Conservation (phyloP, 768 basidiomycete genomes). For the Boletellus ananiceps region DNA sequence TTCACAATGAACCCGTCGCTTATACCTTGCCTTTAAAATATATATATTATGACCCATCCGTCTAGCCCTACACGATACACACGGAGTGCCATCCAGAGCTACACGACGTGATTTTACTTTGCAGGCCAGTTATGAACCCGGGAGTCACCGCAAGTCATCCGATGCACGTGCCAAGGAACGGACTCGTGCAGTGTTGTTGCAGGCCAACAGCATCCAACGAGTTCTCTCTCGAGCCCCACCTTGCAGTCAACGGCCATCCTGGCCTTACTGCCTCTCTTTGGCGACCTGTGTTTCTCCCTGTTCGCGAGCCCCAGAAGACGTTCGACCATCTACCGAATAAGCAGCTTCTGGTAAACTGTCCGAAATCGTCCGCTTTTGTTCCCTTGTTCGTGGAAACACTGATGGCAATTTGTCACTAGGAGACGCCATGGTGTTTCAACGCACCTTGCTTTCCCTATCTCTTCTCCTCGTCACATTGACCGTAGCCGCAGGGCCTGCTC, state of each 20-base stretch:
- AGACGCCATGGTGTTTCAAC: slow-evolving; percentile 12
- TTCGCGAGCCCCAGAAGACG: not conserved
- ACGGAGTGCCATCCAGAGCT: too few species aligned
- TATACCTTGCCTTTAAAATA: too few species aligned
- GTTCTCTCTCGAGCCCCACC: slow-evolving; percentile 2
- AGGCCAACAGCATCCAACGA: not conserved
- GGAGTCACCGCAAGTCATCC: not conserved
- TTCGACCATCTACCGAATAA: not conserved
- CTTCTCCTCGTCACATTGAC: slow-evolving; percentile 7
- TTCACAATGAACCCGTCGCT: too few species aligned
- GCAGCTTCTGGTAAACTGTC: not conserved
- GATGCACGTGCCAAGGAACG: slow-evolving; percentile 14
- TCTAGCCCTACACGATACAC: too few species aligned
- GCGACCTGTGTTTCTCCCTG: not conserved
- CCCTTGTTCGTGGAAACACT: not conserved
- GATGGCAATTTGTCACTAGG: not conserved
- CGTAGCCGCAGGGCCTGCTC: slow-evolving; percentile 14
- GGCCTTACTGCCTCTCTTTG: not conserved
- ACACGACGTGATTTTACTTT: too few species aligned
- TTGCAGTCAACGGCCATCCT: not conserved
- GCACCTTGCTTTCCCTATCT: slow-evolving; percentile 5
- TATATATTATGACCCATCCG: too few species aligned
- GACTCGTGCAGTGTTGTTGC: slow-evolving; percentile 7
- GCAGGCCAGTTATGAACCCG: not conserved
- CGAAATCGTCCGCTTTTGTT: not conserved